Evolutionary conservation across 768 basidiomycete species (phyloP), one percentile per base, ranked within the genome.

Genomic region (Auriscalpium vulgare): DNA sequence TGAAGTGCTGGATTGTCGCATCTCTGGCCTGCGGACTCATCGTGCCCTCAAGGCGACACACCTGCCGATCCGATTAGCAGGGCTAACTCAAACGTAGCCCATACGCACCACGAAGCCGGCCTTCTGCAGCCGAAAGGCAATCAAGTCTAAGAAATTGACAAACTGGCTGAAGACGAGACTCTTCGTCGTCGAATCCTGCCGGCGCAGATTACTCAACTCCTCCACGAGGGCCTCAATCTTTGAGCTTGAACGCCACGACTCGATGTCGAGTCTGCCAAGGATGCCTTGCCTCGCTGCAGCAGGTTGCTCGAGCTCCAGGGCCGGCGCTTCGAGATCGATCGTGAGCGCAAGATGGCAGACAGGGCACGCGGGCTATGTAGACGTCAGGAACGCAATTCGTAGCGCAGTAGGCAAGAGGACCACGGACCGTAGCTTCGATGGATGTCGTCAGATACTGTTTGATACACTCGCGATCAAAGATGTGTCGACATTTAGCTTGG

Each of bases 1-100:
- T 95, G 71, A 97, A 97, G 69, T 97, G 81, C 68, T 95, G 84
- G 65, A 95, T 95, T 16, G 93, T 95, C 1, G 91, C 89, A 69
- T 97, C 93, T 62, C 95, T 81, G 50, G 93, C 94, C 65, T 94
- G 88, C 1, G 95, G 94, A n/a, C 85, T 86, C 95, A 98, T 98
- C 7, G 89, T 90, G 37, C 97, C 97, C 70, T 97, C 93, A 47
- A 98, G 74, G 38, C 97, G 87, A 64, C 95, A 98, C 54, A 95
- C 81, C 90, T 94, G 65, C 7, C 55, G 34, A 51, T 13, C 21
- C 16, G 11, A 49, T 64, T 21, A 54, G 51, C 8, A 47, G 17
- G 48, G 51, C 29, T 49, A 48, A 44, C 49, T 23, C 16, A 21
- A 37, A 16, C 13, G 51, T 11, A 16, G 47, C 19, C 36, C 19